Conservation (phyloP, 2,329 filamentous ascomycete species). For the Alternaria sp. region DNA sequence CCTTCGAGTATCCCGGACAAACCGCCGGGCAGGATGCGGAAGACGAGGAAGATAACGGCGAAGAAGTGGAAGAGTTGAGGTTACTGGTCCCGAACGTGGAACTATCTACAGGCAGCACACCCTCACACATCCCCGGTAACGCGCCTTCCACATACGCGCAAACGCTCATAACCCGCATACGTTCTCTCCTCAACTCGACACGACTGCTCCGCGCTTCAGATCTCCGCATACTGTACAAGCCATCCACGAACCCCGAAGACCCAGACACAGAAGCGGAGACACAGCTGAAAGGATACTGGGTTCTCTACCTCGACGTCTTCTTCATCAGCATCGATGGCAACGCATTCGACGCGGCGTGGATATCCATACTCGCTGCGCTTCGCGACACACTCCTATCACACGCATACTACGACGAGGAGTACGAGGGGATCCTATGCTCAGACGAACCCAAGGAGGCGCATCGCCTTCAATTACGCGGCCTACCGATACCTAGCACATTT, state of each 20-base stretch:
- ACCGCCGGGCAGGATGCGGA: slow-evolving; percentile 23
- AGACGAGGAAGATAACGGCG: slow-evolving; percentile 25
- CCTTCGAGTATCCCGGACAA: slow-evolving; percentile 42
- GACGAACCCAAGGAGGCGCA: slow-evolving; percentile 61
- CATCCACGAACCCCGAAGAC: slow-evolving; percentile 51
- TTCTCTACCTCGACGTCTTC: slow-evolving; percentile 92
- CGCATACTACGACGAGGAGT: slow-evolving; percentile 84
- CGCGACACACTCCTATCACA: slow-evolving; percentile 76
- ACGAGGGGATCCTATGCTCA: slow-evolving; percentile 79
- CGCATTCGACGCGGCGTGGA: slow-evolving; percentile 90
- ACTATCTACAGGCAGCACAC: slow-evolving; percentile 86
- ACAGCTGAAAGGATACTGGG: slow-evolving; percentile 86
- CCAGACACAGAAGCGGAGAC: slow-evolving; percentile 56
- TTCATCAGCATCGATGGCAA: slow-evolving; percentile 94
- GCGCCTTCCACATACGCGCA: slow-evolving; percentile 83
- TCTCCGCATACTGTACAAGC: slow-evolving; percentile 74
- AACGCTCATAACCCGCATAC: slow-evolving; percentile 79
- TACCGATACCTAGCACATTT: slow-evolving; percentile 80
- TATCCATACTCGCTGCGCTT: slow-evolving; percentile 80
- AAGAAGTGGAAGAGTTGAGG: slow-evolving; percentile 60
- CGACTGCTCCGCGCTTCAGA: slow-evolving; percentile 70
- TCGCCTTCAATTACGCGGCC: slow-evolving; percentile 65
- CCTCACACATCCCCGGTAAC: slow-evolving; percentile 81
- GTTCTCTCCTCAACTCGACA: slow-evolving; percentile 75
- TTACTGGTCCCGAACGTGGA: slow-evolving; percentile 94